Conservation (phyloP, 2,329 filamentous ascomycete genomes). For the Diaporthe eres region DNA sequence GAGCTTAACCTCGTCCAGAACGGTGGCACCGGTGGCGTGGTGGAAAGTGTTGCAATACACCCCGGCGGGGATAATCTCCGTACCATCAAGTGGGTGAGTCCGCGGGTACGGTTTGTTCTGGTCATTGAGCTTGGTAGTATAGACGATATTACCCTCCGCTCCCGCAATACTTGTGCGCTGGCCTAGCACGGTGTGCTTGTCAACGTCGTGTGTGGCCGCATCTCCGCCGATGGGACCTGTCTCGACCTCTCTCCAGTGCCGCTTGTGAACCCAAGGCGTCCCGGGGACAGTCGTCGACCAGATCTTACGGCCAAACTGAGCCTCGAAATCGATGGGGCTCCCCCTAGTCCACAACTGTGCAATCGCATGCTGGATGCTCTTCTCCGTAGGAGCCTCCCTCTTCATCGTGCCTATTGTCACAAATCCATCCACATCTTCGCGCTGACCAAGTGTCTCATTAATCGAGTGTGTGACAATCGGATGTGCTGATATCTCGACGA, state of each 20-base stretch:
- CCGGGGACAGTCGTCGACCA: background rate
- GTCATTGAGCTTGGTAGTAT: background rate
- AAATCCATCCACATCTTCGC: background rate
- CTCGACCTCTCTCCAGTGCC: background rate
- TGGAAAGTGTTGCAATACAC: background rate
- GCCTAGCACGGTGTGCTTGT: background rate
- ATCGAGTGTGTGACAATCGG: background rate
- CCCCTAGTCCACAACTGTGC: background rate
- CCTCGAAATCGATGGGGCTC: background rate
- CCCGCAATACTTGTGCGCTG: background rate
- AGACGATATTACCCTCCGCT: background rate
- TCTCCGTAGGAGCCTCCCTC: background rate
- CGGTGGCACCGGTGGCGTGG: background rate
- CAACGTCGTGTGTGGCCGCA: background rate
- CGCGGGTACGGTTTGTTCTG: constrained; percentile 3
- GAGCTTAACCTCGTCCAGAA: background rate
- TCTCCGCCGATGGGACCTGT: background rate
- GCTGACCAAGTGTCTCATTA: background rate
- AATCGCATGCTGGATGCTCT: background rate
- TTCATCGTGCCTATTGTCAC: background rate
- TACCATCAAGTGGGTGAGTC: background rate
- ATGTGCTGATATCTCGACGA: background rate
- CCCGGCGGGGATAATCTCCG: background rate
- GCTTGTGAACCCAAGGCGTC: background rate
- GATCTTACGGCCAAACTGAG: background rate